Base-by-base conservation (phyloP, 768 basidiomycete genomes). In the Tephrocybe rancida region DNA sequence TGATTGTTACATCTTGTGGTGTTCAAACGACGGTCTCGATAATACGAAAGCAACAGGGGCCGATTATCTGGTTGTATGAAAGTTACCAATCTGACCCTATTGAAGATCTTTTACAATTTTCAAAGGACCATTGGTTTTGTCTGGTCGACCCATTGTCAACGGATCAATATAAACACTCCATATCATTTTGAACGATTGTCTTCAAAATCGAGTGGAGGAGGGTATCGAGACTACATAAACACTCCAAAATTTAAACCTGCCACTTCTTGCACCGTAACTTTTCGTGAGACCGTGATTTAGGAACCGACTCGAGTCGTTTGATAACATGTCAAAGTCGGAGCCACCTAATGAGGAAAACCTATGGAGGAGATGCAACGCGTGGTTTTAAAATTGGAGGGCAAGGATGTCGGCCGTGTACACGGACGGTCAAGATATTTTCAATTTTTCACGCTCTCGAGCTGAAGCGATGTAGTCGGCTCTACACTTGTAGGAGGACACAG, bases 141-240 rank as follows among this genome's bases (percentile, higher is more conserved):
- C 11, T 50, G 56, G 19, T 61, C 57, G 56, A 52, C 32, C 60
- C 60, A 21, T 61, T 49, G n/a, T 61, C 60, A 8, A 42, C 48
- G 42, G 53, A 58, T 57, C 60, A 61, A 32, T 16, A 30, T 14
- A 61, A 29, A 29, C 50, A 47, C 18, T 19, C 27, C 29, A n/a
- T n/a, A n/a, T n/a, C n/a, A n/a, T n/a, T n/a, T n/a, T n/a, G n/a
- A n/a, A n/a, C n/a, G n/a, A n/a, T n/a, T n/a, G n/a, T n/a, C n/a
- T n/a, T n/a, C n/a, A n/a, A n/a, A n/a, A n/a, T n/a, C n/a, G n/a
- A n/a, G n/a, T n/a, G n/a, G n/a, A n/a, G n/a, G n/a, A n/a, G n/a
- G n/a, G n/a, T n/a, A n/a, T n/a, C n/a, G n/a, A n/a, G n/a, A n/a
- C n/a, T n/a, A n/a, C n/a, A n/a, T n/a, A n/a, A n/a, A n/a, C n/a